Evolutionary conservation across 2,329 filamentous ascomycete genomes (phyloP), one percentile per base, ranked within the genome.

Genomic region (Scedosporium apiospermum): DNA sequence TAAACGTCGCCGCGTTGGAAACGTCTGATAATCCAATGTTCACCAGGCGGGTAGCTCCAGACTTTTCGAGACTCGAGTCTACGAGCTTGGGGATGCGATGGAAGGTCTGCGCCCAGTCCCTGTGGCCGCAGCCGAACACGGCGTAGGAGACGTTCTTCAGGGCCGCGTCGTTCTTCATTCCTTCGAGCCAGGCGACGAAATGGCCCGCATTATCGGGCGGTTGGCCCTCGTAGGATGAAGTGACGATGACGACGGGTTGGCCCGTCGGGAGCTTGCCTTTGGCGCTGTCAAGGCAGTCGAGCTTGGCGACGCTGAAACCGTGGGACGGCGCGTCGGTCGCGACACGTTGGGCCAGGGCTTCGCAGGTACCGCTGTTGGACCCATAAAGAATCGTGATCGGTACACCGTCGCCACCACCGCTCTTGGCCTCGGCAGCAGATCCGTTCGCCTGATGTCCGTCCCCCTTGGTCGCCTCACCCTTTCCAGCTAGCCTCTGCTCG

Each of bases 301-400:
- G 74, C 3, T 76, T 77, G 2, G 74, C 70, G 4, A 83, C 82
- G 3, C 71, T 73, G 71, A 86, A 91, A 0, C 88, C 88, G 66
- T 84, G 83, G 3, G 72, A 71, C 1, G 76, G 68, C 0, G 87
- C 87, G 68, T 85, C 81, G 7, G 79, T 77, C 0, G 85, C 86
- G 10, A 91, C 71, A 30, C 82, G 78, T 65, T 87, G 81, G 1
- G 88, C 85, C 57, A 91, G 78, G 1, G 85, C 79, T 71, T 91
- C 87, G 70, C 89, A 92, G 1, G 89, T 92, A 0, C 89, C 89
- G 1, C 84, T 86, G 69, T 91, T 90, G 18, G 86, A 89, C 2
- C 89, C 89, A 68, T 89, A 92, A 53, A 87, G 82, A 21, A 93
- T 81, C n/a, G 82, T 82, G 66, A 93, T 71, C 0, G 78, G 79